Evolutionary conservation across 108 stramenopile genomes (phyloP).

Genomic region (Cyclostephanos tholiformis): DNA sequence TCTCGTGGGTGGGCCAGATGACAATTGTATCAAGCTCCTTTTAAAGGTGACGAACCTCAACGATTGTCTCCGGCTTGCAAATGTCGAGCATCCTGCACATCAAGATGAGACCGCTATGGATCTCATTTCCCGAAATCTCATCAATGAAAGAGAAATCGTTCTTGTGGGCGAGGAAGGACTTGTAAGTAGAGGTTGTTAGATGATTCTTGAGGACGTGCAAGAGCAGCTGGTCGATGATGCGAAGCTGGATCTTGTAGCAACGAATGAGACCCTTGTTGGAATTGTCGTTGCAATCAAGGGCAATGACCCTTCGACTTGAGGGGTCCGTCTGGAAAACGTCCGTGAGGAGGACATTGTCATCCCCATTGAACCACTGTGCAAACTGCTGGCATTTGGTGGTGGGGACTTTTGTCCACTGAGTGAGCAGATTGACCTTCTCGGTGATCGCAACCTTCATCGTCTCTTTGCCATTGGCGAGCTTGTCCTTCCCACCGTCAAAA

Average conservation of each 20-base stretch:
- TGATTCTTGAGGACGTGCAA: neutral
- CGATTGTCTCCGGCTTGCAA: slow-evolving; percentile 1
- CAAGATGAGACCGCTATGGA: neutral
- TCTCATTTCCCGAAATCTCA: neutral
- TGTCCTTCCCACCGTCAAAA: too few species aligned
- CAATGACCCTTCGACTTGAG: neutral
- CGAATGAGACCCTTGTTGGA: neutral
- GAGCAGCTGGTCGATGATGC: neutral
- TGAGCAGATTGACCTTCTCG: too few species aligned
- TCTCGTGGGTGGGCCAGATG: neutral
- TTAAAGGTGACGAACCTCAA: neutral
- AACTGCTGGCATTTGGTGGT: too few species aligned
- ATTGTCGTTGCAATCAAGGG: neutral
- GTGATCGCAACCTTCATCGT: too few species aligned
- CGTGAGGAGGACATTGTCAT: neutral
- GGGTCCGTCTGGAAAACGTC: neutral
- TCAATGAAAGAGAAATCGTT: neutral
- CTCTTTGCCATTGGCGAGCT: too few species aligned
- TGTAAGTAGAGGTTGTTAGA: neutral
- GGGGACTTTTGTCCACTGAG: too few species aligned
- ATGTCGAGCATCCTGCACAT: neutral
- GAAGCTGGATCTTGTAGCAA: neutral
- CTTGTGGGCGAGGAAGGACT: slow-evolving; percentile 4
- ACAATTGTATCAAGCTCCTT: neutral
- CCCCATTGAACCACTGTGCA: neutral